phyloP scores from a whole-genome alignment of 2,329 filamentous ascomycete genomes.

The Fusarium austroafricanum region DNA sequence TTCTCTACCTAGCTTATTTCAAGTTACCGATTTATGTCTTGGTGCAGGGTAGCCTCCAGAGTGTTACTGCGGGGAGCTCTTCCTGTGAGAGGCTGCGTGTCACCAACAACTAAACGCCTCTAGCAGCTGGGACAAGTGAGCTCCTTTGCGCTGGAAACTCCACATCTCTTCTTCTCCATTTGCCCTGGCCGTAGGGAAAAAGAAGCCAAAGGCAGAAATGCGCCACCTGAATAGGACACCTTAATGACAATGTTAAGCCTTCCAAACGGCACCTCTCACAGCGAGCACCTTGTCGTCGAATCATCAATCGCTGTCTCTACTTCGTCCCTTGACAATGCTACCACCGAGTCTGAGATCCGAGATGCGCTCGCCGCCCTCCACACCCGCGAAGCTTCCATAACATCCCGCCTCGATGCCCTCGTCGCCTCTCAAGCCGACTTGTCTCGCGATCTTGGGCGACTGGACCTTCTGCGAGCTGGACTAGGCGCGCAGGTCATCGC shows the following conservation, averaged over 20 bases:
- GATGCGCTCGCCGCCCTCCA: conserved; percentile 81
- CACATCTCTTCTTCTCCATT: conserved; percentile 21
- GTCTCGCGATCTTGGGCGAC: conserved; percentile 83
- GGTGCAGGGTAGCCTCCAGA: conserved; percentile 37
- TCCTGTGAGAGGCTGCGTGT: conserved; percentile 39
- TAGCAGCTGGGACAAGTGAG: conserved; percentile 30
- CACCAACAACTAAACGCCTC: conserved; percentile 32
- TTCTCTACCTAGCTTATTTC: too few species aligned
- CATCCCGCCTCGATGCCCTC: conserved; percentile 78
- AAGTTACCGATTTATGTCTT: neutral
- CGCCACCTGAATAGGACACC: conserved; percentile 53
- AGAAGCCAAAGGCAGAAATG: conserved; percentile 55
- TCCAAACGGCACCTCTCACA: conserved; percentile 57
- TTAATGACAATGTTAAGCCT: conserved; percentile 61
- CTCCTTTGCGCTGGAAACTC: conserved; percentile 27
- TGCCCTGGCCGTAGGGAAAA: conserved; percentile 26
- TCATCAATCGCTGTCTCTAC: conserved; percentile 32
- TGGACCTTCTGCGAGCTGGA: conserved; percentile 90
- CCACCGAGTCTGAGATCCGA: conserved; percentile 82
- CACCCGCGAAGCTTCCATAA: conserved; percentile 78
- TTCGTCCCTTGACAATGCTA: conserved; percentile 72
- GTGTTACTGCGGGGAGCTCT: conserved; percentile 37
- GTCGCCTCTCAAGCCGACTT: conserved; percentile 88
- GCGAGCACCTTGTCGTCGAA: conserved; percentile 49
- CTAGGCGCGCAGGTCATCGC: conserved; percentile 88